phyloP scores from a whole-genome alignment of 1,139 yeast genomes.

The Saccharomyces uvarum region DNA sequence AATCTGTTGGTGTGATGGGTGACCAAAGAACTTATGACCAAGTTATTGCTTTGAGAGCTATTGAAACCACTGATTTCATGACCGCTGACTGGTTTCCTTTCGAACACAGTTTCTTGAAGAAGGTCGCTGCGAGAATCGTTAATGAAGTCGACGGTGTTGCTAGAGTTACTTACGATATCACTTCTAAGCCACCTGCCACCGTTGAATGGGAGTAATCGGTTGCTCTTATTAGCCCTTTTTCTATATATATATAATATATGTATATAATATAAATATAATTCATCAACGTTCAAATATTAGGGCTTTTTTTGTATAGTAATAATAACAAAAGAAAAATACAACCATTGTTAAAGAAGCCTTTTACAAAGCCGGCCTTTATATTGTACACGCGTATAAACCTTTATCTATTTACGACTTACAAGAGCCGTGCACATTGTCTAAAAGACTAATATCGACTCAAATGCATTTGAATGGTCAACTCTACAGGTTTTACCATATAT shows the following conservation, averaged over 20 bases:
- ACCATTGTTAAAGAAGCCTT: background rate
- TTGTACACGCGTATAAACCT: background rate
- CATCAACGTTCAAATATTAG: background rate
- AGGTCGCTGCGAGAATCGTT: slow-evolving; percentile 90
- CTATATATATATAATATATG: background rate
- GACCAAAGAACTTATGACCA: slow-evolving; percentile 98
- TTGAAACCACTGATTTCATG: slow-evolving; percentile 96
- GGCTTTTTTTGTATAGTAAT: slow-evolving; percentile 1
- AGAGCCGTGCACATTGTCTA: slow-evolving; percentile 2
- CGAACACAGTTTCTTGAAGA: slow-evolving; percentile 86
- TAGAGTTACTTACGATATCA: slow-evolving; percentile 95
- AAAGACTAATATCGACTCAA: slow-evolving; percentile 53
- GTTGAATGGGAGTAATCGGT: slow-evolving; percentile 88
- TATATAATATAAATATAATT: background rate
- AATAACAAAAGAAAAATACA: background rate
- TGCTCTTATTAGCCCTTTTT: background rate
- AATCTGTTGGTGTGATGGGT: slow-evolving; percentile 99
- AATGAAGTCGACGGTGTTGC: slow-evolving; percentile 99
- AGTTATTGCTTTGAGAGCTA: slow-evolving; percentile 96
- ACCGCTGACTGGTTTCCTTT: slow-evolving; percentile 98
- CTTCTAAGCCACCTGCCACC: slow-evolving; percentile 98
- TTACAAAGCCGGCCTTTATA: background rate
- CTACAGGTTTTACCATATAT: slow-evolving; percentile 41
- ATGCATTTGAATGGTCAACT: slow-evolving; percentile 56
- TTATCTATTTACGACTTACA: background rate